Conservation (phyloP, 208 protist species). For the Acanthamoeba quina region DNA sequence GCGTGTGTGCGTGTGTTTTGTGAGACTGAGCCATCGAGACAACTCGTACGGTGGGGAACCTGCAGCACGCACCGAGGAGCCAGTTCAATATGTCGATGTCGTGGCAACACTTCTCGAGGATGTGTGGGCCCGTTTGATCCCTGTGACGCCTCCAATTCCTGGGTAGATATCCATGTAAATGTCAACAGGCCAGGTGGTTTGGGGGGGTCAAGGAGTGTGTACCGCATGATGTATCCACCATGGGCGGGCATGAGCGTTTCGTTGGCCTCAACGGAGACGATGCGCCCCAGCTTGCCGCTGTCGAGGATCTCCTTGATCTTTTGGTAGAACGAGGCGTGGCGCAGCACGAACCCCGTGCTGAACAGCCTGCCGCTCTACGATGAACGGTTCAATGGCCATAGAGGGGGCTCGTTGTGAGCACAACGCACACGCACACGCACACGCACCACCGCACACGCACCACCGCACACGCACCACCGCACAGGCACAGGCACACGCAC, state of each 20-base stretch:
- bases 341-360: slow-evolving; percentile 57
- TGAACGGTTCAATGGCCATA: background rate
- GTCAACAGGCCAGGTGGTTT: too few species aligned
- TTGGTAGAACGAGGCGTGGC: slow-evolving; percentile 33
- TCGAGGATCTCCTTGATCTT: slow-evolving; percentile 54
- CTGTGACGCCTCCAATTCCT: slow-evolving; percentile 58
- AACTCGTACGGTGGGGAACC: too few species aligned
- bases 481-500: too few species aligned
- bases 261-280: slow-evolving; percentile 63
- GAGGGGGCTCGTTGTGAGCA: background rate
- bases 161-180: background rate
- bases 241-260: slow-evolving; percentile 44
- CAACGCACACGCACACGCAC: background rate
- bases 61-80: background rate
- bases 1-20: background rate
- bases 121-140: slow-evolving; percentile 42
- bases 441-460: background rate
- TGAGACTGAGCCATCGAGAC: background rate
- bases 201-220: too few species aligned
- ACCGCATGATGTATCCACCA: slow-evolving; percentile 56
- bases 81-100: slow-evolving; percentile 64
- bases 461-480: too few species aligned
- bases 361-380: slow-evolving; percentile 39
- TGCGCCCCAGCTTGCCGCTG: slow-evolving; percentile 28
- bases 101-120: slow-evolving; percentile 60